A percentile compares a stretch with the other conserved stretches of the same genome.
These are phyloP conservation scores for Peniophora sp. DNA, from an alignment of 1,284 basidiomycete genomes.

Conservation along the genomic window DNA sequence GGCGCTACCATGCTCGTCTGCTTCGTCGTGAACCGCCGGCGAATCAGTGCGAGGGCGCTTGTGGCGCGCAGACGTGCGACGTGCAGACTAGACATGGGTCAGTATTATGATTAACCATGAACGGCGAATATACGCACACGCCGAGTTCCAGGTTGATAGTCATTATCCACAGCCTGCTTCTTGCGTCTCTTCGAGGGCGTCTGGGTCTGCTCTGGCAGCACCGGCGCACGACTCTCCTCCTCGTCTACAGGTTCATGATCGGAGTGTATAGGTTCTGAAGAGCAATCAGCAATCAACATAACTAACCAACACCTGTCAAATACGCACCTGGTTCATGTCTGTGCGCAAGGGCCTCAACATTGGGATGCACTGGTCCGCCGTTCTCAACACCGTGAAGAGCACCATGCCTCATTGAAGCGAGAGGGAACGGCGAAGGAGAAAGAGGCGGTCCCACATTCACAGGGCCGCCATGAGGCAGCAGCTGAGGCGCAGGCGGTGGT, in stretches of 20 bases:
- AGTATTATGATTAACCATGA: conserved; percentile 1
- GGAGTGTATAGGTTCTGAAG: no score
- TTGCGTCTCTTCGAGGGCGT: conserved; percentile 36
- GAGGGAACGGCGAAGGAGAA: conserved; percentile 16
- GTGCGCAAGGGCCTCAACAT: no score
- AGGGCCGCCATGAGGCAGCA: conserved; percentile 7
- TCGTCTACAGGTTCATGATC: not conserved
- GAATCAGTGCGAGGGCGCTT: conserved; percentile 29
- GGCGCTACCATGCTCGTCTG: conserved; percentile 5
- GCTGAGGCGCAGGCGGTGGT: conserved; percentile 9
- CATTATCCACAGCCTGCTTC: conserved; percentile 40
- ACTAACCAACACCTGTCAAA: no score
- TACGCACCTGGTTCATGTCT: no score
- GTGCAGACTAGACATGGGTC: conserved; percentile 28
- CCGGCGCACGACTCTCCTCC: not conserved
- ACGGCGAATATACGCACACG: conserved; percentile 35
- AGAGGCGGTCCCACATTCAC: conserved; percentile 16
- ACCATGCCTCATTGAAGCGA: conserved; percentile 4
- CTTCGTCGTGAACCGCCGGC: conserved; percentile 22
- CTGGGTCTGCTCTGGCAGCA: not conserved
- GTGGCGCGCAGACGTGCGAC: conserved; percentile 33
- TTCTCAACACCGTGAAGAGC: no score
- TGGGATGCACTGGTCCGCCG: no score
- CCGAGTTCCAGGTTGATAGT: conserved; percentile 44
- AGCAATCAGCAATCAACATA: no score